Percentiles rank a stretch among this genome's conserved stretches.
Conservation (phyloP, 2,329 filamentous ascomycete genomes). For the Alternaria sp. region DNA sequence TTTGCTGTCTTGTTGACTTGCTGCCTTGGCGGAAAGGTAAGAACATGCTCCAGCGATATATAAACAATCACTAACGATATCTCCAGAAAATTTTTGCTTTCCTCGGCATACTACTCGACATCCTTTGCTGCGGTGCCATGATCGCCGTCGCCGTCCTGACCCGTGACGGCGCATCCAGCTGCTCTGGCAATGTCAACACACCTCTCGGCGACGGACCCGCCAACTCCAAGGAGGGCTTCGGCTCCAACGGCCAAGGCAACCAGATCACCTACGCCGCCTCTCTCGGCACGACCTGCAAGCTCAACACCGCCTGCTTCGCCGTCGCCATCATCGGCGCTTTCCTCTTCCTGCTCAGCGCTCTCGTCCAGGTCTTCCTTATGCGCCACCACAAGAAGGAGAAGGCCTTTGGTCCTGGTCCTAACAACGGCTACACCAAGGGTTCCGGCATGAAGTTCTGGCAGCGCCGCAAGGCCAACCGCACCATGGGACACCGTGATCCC, state of each 20-base stretch:
- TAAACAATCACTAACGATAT: neutral
- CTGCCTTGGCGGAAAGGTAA: slow-evolving; percentile 74
- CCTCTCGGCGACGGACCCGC: slow-evolving; percentile 73
- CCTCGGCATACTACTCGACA: slow-evolving; percentile 77
- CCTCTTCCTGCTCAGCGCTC: slow-evolving; percentile 78
- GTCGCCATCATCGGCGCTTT: slow-evolving; percentile 79
- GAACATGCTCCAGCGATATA: slow-evolving; percentile 34
- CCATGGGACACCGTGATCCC: slow-evolving; percentile 48
- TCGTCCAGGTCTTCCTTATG: slow-evolving; percentile 73
- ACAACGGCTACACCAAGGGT: slow-evolving; percentile 74
- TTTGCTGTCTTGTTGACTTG: slow-evolving; percentile 78
- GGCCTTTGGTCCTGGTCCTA: slow-evolving; percentile 71
- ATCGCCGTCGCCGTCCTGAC: slow-evolving; percentile 83
- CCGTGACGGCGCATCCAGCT: slow-evolving; percentile 72
- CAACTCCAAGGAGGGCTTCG: slow-evolving; percentile 59
- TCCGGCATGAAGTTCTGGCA: slow-evolving; percentile 61
- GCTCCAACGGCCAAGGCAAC: slow-evolving; percentile 52
- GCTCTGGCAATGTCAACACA: slow-evolving; percentile 70
- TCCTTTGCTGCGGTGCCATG: slow-evolving; percentile 79
- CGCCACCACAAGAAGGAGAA: slow-evolving; percentile 79
- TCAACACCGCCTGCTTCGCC: slow-evolving; percentile 81
- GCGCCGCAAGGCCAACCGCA: slow-evolving; percentile 48
- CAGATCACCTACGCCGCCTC: slow-evolving; percentile 57
- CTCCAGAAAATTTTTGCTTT: slow-evolving; percentile 68
- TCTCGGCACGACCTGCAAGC: slow-evolving; percentile 71